Evolutionary conservation across 2,329 filamentous ascomycete species (phyloP).

Genomic region (Fusarium sp.): DNA sequence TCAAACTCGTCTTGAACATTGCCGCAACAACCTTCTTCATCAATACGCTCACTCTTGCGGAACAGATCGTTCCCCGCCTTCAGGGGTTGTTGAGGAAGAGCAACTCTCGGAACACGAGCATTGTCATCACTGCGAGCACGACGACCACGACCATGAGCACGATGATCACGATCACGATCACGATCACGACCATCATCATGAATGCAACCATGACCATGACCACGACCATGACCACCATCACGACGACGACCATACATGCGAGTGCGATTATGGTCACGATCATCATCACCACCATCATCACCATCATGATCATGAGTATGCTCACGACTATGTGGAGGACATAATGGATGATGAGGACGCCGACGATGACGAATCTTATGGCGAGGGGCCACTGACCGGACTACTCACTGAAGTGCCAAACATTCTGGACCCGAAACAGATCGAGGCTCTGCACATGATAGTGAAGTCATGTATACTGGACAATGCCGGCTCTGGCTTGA

Average conservation of each 20-base stretch:
- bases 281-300: conserved; percentile 48
- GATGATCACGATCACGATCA: conserved; percentile 47
- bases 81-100: conserved; percentile 54
- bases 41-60: conserved; percentile 63
- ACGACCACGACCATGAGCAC: conserved; percentile 24
- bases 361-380: conserved; percentile 82
- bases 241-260: conserved; percentile 50
- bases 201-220: conserved; percentile 42
- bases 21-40: conserved; percentile 69
- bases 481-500: conserved; percentile 76
- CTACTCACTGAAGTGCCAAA: conserved; percentile 93
- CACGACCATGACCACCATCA: conserved; percentile 46
- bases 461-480: conserved; percentile 95
- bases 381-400: conserved; percentile 82
- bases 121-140: conserved; percentile 50
- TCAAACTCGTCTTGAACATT: conserved; percentile 66
- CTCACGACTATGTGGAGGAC: conserved; percentile 62
- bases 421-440: conserved; percentile 92
- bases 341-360: conserved; percentile 75
- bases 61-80: conserved; percentile 54
- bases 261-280: conserved; percentile 50
- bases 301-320: conserved; percentile 54
- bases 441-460: conserved; percentile 96
- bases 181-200: conserved; percentile 52
- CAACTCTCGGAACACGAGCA: conserved; percentile 54